Percentiles rank a stretch among this genome's conserved stretches.
phyloP scores from a whole-genome alignment of 331 rosid species.

The Cydonia oblonga region DNA sequence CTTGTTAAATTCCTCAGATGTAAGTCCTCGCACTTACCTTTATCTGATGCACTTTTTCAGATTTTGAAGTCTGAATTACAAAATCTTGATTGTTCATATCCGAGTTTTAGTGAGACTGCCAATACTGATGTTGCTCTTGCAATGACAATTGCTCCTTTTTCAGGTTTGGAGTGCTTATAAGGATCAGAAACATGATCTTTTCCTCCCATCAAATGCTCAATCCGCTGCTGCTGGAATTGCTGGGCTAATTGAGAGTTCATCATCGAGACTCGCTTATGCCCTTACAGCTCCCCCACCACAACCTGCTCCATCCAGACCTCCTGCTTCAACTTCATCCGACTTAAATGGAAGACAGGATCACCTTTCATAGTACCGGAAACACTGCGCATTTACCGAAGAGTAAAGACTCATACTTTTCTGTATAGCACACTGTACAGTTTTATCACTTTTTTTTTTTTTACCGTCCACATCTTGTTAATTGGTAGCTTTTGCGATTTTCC shows the following conservation, averaged over 20 bases:
- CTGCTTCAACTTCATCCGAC: slow-evolving; percentile 30
- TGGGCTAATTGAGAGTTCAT: slow-evolving; percentile 84
- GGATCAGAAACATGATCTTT: slow-evolving; percentile 95
- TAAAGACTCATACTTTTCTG: slow-evolving; percentile 18
- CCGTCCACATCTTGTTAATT: slow-evolving; percentile 6
- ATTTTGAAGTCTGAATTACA: not conserved
- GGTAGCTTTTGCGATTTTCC: slow-evolving; percentile 35
- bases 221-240: slow-evolving; percentile 99
- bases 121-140: not conserved
- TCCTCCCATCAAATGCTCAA: slow-evolving; percentile 98
- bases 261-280: slow-evolving; percentile 74
- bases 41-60: not conserved
- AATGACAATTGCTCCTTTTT: slow-evolving; percentile 1
- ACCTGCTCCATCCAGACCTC: slow-evolving; percentile 42
- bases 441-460: not conserved
- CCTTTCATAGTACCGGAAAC: slow-evolving; percentile 23
- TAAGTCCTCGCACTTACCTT: slow-evolving; percentile 28
- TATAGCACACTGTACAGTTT: slow-evolving; percentile 69
- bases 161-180: slow-evolving; percentile 99
- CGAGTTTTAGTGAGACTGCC: not conserved
- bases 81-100: not conserved
- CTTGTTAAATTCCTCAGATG: slow-evolving; percentile 73
- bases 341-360: slow-evolving; percentile 44
- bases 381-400: not conserved
- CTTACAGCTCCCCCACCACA: slow-evolving; percentile 76